phyloP scores from a whole-genome alignment of 139 green algal species.

The Tetradesmus lagerheimii region DNA sequence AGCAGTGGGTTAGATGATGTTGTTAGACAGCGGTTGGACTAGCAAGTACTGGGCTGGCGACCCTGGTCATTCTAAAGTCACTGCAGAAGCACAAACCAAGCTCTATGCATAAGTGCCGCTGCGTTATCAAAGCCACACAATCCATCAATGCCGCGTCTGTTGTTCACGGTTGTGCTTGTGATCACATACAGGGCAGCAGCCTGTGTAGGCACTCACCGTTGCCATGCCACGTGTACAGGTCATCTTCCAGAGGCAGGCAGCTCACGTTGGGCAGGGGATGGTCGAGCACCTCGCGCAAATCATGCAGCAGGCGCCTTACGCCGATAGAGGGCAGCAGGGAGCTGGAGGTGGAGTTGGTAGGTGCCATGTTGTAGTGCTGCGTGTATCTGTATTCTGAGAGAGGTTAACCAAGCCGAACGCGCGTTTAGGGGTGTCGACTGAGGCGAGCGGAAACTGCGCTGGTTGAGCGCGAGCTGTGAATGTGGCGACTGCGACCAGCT shows the following conservation, averaged over 20 bases:
- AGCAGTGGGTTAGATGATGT: background rate
- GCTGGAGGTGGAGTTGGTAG: background rate
- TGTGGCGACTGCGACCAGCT: background rate
- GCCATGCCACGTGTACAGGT: slow-evolving; percentile 36
- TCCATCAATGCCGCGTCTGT: too few relatives aligned
- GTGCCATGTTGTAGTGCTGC: background rate
- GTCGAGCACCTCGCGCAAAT: background rate
- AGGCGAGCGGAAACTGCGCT: too few relatives aligned
- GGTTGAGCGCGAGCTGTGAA: background rate
- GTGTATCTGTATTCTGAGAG: background rate
- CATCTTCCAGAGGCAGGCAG: slow-evolving; percentile 8
- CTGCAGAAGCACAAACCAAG: too few relatives aligned
- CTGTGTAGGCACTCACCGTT: slow-evolving; percentile 38
- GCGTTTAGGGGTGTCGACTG: too few relatives aligned
- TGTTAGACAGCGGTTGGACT: too few relatives aligned
- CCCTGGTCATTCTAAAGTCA: too few relatives aligned
- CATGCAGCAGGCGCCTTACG: slow-evolving; percentile 9
- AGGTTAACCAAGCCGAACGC: too few relatives aligned
- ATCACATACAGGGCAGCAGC: too few relatives aligned
- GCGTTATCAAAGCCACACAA: too few relatives aligned
- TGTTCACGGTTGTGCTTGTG: too few relatives aligned
- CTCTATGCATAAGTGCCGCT: too few relatives aligned
- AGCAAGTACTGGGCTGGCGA: too few relatives aligned
- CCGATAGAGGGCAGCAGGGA: background rate
- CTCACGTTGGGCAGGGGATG: slow-evolving; percentile 18